A percentile compares a stretch with the other conserved stretches of the same genome.
Conservation (phyloP, 352 stramenopile genomes). For the Pythium oligandrum region DNA sequence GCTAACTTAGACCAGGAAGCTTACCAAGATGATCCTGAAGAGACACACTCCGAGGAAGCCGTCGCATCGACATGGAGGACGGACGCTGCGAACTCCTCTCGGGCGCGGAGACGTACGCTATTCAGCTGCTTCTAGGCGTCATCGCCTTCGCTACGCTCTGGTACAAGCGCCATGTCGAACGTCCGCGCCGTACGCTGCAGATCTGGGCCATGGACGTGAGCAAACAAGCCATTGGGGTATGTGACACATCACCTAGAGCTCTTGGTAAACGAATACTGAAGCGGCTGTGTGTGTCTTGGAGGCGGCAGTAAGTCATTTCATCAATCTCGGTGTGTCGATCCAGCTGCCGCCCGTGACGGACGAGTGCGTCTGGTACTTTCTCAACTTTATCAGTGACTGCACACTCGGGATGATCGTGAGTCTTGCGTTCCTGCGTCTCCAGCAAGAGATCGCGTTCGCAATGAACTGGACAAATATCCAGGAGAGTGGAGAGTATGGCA, state of each 20-base stretch:
- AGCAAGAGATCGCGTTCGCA: slow-evolving; percentile 67
- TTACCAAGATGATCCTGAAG: slow-evolving; percentile 3
- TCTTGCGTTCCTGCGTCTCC: slow-evolving; percentile 63
- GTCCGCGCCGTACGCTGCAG: slow-evolving; percentile 55
- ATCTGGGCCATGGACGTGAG: slow-evolving; percentile 81
- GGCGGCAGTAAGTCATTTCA: slow-evolving; percentile 59
- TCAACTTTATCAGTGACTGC: slow-evolving; percentile 80
- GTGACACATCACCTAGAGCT: neutral
- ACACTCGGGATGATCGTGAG: slow-evolving; percentile 79
- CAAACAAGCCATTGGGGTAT: slow-evolving; percentile 74
- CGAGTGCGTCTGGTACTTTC: slow-evolving; percentile 85
- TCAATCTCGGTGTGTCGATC: slow-evolving; percentile 67
- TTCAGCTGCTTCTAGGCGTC: slow-evolving; percentile 61
- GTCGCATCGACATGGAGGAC: neutral
- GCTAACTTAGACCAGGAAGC: slow-evolving; percentile 2
- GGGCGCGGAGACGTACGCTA: slow-evolving; percentile 55
- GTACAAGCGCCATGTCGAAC: slow-evolving; percentile 84
- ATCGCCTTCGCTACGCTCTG: slow-evolving; percentile 68
- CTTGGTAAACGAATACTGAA: too few relatives aligned
- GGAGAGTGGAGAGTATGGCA: slow-evolving; percentile 75
- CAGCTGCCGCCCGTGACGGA: slow-evolving; percentile 73
- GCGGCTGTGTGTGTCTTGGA: slow-evolving; percentile 6
- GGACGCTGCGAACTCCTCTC: slow-evolving; percentile 55
- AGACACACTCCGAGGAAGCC: neutral
- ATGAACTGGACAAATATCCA: slow-evolving; percentile 73